Conservation (phyloP, 1,284 basidiomycete genomes). For the Abortiporus biennis region DNA sequence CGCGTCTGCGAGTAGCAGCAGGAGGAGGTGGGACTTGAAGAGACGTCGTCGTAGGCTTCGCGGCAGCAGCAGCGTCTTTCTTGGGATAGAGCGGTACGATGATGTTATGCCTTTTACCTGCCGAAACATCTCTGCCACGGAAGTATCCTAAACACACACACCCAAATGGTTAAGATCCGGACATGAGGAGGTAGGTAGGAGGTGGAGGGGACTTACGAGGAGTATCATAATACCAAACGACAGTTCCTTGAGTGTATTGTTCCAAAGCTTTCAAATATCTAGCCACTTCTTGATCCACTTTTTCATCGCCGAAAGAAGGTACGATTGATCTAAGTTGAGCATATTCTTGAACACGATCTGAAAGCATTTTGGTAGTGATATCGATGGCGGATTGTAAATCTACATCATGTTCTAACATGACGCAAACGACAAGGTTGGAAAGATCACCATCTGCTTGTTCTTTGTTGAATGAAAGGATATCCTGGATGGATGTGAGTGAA, state of each 20-base stretch:
- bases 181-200: background rate
- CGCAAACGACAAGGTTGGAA: slow-evolving; percentile 42
- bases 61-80: too few species aligned
- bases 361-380: slow-evolving; percentile 36
- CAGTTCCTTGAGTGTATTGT: slow-evolving; percentile 41
- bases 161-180: background rate
- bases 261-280: slow-evolving; percentile 36
- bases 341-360: slow-evolving; percentile 35
- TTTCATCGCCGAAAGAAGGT: slow-evolving; percentile 36
- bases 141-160: slow-evolving; percentile 16
- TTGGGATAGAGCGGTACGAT: too few species aligned
- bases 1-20: too few species aligned
- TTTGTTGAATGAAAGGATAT: background rate
- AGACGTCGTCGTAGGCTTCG: too few species aligned
- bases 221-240: slow-evolving; percentile 30
- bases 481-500: background rate
- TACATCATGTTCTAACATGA: slow-evolving; percentile 36
- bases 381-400: slow-evolving; percentile 38
- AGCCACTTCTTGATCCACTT: slow-evolving; percentile 33
- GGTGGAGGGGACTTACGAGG: slow-evolving; percentile 2
- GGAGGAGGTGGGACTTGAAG: too few species aligned
- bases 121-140: slow-evolving; percentile 17
- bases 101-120: too few species aligned
- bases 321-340: slow-evolving; percentile 28
- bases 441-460: slow-evolving; percentile 40